These are phyloP conservation scores for Cladophialophora yegresii DNA, from an alignment of 2,329 filamentous ascomycete species.

Conservation along the genomic window DNA sequence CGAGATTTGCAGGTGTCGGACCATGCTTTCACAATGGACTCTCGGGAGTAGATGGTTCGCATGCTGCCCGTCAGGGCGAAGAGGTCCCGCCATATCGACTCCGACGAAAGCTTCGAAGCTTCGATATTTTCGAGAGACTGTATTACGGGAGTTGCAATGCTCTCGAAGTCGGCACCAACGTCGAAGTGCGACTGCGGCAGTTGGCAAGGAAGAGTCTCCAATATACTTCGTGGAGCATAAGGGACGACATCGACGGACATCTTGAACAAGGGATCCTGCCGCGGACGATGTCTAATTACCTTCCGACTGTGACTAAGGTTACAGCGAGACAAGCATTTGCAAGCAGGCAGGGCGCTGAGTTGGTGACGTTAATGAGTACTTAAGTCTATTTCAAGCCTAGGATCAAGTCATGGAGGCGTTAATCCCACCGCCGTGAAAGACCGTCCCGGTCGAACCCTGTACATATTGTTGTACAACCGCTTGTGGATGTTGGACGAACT, in stretches of 20 bases:
- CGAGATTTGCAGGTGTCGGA: slow-evolving; percentile 16
- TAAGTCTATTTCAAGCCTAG: not conserved
- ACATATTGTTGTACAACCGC: not conserved
- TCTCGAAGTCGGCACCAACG: slow-evolving; percentile 13
- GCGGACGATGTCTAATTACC: not conserved
- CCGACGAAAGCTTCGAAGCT: slow-evolving; percentile 1
- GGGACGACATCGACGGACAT: slow-evolving; percentile 16
- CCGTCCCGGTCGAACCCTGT: not conserved
- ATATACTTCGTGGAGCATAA: slow-evolving; percentile 14
- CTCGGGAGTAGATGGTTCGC: slow-evolving; percentile 35
- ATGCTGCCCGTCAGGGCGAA: slow-evolving; percentile 37
- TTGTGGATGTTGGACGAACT: not conserved
- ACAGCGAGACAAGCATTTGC: not conserved
- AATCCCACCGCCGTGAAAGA: slow-evolving; percentile 6
- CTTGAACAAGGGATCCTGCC: not conserved
- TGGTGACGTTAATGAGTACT: not conserved
- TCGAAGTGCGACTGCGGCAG: slow-evolving; percentile 20
- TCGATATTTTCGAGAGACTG: slow-evolving; percentile 8
- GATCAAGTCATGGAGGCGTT: not conserved
- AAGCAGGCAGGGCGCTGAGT: not conserved
- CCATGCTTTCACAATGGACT: slow-evolving; percentile 34
- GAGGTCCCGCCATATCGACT: slow-evolving; percentile 37
- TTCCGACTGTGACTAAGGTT: not conserved
- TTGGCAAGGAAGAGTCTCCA: slow-evolving; percentile 21
- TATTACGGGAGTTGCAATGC: slow-evolving; percentile 11